Evolutionary conservation across 2,329 filamentous ascomycete genomes (phyloP).

Genomic region (Phyllosticta citriasiana): DNA sequence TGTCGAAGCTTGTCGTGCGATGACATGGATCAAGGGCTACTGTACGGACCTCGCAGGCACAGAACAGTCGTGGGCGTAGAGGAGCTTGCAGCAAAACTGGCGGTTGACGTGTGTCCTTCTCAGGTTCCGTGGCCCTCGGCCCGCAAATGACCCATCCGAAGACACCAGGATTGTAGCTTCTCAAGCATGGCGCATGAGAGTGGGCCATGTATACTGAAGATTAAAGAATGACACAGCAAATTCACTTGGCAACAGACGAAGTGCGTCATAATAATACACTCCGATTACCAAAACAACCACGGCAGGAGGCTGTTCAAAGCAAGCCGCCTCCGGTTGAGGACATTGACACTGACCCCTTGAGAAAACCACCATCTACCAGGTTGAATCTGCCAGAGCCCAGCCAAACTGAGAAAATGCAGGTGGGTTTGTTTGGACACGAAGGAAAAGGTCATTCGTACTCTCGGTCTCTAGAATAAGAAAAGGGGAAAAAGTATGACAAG

Average conservation of each 20-base stretch:
- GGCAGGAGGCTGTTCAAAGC: neutral
- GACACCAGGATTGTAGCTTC: too few relatives aligned
- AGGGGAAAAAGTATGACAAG: neutral
- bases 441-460: neutral
- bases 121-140: neutral
- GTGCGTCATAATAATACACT: neutral
- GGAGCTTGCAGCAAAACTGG: neutral
- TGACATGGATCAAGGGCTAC: neutral
- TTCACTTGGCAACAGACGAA: neutral
- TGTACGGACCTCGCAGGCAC: neutral
- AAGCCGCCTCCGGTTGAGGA: neutral
- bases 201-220: too few relatives aligned
- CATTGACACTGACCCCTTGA: neutral
- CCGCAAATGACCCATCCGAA: neutral
- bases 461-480: neutral
- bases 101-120: neutral
- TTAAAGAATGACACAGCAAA: neutral
- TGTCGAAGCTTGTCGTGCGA: neutral
- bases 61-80: neutral
- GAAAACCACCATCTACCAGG: constrained; percentile 10
- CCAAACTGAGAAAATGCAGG: neutral
- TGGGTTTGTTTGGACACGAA: neutral
- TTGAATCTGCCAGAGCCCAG: constrained; percentile 8
- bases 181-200: too few relatives aligned
- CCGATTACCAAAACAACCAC: neutral